phyloP scores from a whole-genome alignment of 2,329 filamentous ascomycete genomes.

The Clarireedia paspali region DNA sequence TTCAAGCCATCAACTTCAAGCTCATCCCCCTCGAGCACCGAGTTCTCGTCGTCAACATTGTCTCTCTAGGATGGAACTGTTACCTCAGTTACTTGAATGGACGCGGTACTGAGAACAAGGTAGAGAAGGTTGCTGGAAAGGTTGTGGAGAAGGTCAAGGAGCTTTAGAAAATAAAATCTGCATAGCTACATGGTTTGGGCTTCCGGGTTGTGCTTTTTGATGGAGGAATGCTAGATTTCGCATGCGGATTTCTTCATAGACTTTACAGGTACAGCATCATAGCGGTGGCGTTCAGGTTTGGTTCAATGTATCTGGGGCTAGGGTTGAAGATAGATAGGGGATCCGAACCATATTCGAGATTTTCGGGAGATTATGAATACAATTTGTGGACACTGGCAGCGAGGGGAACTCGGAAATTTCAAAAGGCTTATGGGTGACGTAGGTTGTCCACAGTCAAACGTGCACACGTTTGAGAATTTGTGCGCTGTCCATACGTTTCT shows the following conservation, averaged over 20 bases:
- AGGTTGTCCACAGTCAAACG: neutral
- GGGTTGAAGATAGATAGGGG: neutral
- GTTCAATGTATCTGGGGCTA: neutral
- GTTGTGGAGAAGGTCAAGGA: slow-evolving; percentile 7
- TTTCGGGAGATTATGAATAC: neutral
- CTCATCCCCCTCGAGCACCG: slow-evolving; percentile 61
- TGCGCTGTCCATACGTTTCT: neutral
- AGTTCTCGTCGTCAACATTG: slow-evolving; percentile 63
- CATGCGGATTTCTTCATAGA: slow-evolving; percentile 4
- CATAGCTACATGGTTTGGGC: neutral
- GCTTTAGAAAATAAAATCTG: neutral
- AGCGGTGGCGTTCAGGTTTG: slow-evolving; percentile 17
- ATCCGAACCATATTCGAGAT: neutral
- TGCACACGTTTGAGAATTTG: no score
- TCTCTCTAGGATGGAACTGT: slow-evolving; percentile 50
- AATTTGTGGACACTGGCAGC: no score
- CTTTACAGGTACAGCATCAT: slow-evolving; percentile 7
- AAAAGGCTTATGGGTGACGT: neutral
- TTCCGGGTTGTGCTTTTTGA: neutral
- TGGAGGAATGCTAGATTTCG: neutral
- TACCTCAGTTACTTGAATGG: slow-evolving; percentile 32
- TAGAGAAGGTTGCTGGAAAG: slow-evolving; percentile 1
- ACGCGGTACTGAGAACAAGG: neutral
- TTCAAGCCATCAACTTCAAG: slow-evolving; percentile 64
- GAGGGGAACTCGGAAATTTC: no score